Base-by-base conservation (phyloP, 805 yeast species). In the Wickerhamiella kurtzmanii region DNA sequence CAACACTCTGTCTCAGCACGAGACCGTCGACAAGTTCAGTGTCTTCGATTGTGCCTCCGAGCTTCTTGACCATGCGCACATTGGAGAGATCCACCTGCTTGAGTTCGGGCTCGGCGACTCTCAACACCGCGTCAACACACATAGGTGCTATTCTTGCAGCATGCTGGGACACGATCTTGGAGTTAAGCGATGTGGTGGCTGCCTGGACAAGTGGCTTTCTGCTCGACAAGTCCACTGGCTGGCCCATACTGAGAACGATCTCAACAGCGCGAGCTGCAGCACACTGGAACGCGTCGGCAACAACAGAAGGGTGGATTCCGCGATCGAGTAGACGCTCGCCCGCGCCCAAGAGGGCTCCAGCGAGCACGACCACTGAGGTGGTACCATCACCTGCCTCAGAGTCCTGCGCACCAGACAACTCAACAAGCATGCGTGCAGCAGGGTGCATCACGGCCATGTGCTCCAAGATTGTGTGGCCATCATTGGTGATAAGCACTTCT, bases 361-460 rank as follows among this genome's bases (percentile, higher is more conserved):
- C 85, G 52, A 92, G 72, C 47, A 92, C 89, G 22, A 94, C 98
- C 28, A 92, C 98, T 2, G 96, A 81, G 0, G 99, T 92, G 32
- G 99, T 92, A 53, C 99, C 99, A 63, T 92, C 99, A 47, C 99
- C 99, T n/a, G 97, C 98, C 65, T 88, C 99, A 36, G 88, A 82
- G 59, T 92, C 99, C 67, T 92, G 99, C 1, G 98, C 97, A 38
- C 88, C 96, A 50, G 95, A 82, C 22, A 92, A 84, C 62, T 92
- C 97, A 41, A 92, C 98, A n/a, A 78, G 70, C 97, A 92, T 92
- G 60, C 87, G 82, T 1, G 98, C 98, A 1, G 96, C 99, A 2
- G 99, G 99, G 63, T 92, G 98, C 62, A 92, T 74, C 44, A 92
- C 94, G 1, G 98, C 97, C 97, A 92, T 92, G 64, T 92, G 96